Percentiles rank a stretch among this genome's conserved stretches.
Conservation (phyloP, 2,329 filamentous ascomycete species). For the Tothia fuscella region DNA sequence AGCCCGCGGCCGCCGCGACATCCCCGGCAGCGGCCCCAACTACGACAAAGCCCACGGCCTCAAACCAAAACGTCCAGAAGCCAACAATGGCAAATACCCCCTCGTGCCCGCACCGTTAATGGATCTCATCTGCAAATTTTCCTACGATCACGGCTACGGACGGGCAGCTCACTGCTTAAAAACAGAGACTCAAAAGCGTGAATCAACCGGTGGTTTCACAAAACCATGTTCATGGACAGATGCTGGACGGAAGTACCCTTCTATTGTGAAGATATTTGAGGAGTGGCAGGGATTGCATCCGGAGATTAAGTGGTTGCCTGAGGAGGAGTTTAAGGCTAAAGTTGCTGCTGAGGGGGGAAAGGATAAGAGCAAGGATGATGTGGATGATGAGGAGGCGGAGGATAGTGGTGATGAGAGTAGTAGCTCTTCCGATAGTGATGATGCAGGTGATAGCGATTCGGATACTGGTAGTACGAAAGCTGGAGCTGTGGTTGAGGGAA, state of each 20-base stretch:
- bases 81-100: not conserved
- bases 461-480: too few species aligned
- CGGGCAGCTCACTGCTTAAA: conserved; percentile 21
- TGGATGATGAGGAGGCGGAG: conserved; percentile 4
- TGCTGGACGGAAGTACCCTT: conserved; percentile 12
- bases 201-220: not conserved
- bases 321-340: conserved; percentile 11
- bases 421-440: too few species aligned
- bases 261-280: conserved; percentile 17
- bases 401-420: conserved; percentile 8
- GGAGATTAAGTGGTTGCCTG: conserved; percentile 7
- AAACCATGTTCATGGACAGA: not conserved
- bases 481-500: too few species aligned
- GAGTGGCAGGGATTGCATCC: too few species aligned
- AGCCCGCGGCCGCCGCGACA: not conserved
- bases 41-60: not conserved
- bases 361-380: not conserved
- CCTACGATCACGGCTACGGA: conserved; percentile 22
- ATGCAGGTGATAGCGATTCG: too few species aligned
- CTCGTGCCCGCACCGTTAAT: conserved; percentile 12
- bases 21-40: too few species aligned
- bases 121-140: conserved; percentile 23
- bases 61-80: not conserved
- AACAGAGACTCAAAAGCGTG: conserved; percentile 7
- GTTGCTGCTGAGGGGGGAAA: not conserved